These are phyloP conservation scores for Euclidium syriacum DNA, from an alignment of 345 rosid species.

Conservation along the genomic window DNA sequence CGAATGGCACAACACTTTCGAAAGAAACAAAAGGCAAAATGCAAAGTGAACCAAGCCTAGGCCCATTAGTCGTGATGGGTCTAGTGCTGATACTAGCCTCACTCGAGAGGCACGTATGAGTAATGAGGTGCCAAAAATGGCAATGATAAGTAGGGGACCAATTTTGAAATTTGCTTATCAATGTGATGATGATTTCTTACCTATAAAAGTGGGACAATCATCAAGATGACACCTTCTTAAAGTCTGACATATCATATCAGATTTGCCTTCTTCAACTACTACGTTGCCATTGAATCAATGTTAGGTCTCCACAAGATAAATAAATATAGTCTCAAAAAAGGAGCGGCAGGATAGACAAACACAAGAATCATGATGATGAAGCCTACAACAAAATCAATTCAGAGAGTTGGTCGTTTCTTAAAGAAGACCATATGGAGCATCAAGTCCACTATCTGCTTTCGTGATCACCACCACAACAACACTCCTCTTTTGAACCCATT, in stretches of 20 bases:
- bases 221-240: constrained; percentile 27
- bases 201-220: constrained; percentile 15
- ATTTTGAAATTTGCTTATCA: constrained; percentile 11
- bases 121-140: not conserved
- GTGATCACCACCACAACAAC: constrained; percentile 41
- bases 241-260: constrained; percentile 18
- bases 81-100: not conserved
- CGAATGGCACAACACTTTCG: not conserved
- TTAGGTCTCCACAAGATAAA: constrained; percentile 10
- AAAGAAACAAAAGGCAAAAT: constrained; percentile 4
- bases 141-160: constrained; percentile 35
- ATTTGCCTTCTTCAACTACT: constrained; percentile 23
- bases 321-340: constrained; percentile 14
- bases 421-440: constrained; percentile 45
- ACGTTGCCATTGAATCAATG: constrained; percentile 25
- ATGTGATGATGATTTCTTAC: constrained; percentile 28
- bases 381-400: constrained; percentile 42
- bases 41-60: constrained; percentile 24
- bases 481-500: constrained; percentile 40
- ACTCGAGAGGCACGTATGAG: not conserved
- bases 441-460: constrained; percentile 43
- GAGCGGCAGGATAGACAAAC: not conserved
- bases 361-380: constrained; percentile 11
- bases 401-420: constrained; percentile 49
- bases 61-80: too few relatives aligned